These are phyloP conservation scores for Alternaria solani DNA, from an alignment of 2,329 filamentous ascomycete genomes.

Conservation along the genomic window DNA sequence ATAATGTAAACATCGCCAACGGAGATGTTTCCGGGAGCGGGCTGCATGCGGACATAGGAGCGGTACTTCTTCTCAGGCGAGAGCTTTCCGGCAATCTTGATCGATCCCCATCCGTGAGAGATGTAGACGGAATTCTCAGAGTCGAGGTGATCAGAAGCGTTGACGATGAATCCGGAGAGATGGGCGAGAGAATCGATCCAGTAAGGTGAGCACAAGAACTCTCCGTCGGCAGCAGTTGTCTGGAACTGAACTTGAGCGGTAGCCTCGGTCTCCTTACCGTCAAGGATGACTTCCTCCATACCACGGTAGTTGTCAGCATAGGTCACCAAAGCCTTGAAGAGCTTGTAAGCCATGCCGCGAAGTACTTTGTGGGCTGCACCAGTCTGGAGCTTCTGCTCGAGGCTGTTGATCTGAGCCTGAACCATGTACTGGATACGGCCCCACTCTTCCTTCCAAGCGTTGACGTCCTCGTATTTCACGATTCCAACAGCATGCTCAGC, in stretches of 20 bases:
- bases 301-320: slow-evolving; percentile 66
- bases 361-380: slow-evolving; percentile 76
- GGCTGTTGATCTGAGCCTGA: slow-evolving; percentile 66
- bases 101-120: slow-evolving; percentile 68
- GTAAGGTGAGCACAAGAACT: slow-evolving; percentile 67
- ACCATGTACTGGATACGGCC: slow-evolving; percentile 69
- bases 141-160: slow-evolving; percentile 65
- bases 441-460: slow-evolving; percentile 71
- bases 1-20: slow-evolving; percentile 69
- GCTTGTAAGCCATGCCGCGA: slow-evolving; percentile 80
- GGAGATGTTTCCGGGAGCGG: slow-evolving; percentile 62
- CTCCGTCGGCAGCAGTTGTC: slow-evolving; percentile 61
- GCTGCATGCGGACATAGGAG: slow-evolving; percentile 70
- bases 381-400: slow-evolving; percentile 70
- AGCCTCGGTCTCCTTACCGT: slow-evolving; percentile 64
- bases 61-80: slow-evolving; percentile 63
- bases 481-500: slow-evolving; percentile 69
- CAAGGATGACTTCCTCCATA: slow-evolving; percentile 66
- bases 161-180: slow-evolving; percentile 68
- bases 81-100: slow-evolving; percentile 64
- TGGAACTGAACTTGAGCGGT: slow-evolving; percentile 64
- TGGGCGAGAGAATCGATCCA: slow-evolving; percentile 67
- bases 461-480: slow-evolving; percentile 67
- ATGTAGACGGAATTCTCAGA: slow-evolving; percentile 68
- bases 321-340: slow-evolving; percentile 66